A percentile compares a stretch with the other conserved stretches of the same genome.
Conservation (phyloP, 1,284 basidiomycete species). For the Cutaneotrichosporon sp. region DNA sequence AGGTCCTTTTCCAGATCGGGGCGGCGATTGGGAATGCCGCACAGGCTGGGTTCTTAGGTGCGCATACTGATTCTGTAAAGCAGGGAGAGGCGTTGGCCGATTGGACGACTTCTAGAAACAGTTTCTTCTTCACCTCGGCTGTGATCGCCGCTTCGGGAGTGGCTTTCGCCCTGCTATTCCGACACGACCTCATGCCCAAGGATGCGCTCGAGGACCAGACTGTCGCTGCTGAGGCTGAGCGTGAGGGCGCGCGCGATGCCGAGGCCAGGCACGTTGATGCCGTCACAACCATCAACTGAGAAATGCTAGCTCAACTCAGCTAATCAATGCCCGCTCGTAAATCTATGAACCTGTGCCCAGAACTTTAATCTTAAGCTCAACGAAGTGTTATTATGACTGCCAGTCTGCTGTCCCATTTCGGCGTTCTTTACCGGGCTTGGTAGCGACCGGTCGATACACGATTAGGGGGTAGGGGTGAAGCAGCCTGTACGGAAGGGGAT, state of each 20-base stretch:
- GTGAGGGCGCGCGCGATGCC: background rate
- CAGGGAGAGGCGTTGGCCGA: conserved; percentile 25
- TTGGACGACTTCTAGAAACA: conserved; percentile 42
- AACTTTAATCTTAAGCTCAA: no score
- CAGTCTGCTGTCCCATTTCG: no score
- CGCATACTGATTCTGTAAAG: conserved; percentile 26
- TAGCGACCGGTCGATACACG: no score
- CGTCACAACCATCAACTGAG: background rate
- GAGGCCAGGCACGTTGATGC: background rate
- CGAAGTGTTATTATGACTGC: no score
- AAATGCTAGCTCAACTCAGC: no score
- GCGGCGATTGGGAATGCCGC: conserved; percentile 49
- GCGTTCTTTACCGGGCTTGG: no score
- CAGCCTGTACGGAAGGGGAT: no score
- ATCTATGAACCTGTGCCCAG: no score
- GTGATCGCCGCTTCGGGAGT: conserved; percentile 42
- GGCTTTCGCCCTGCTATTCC: conserved; percentile 41
- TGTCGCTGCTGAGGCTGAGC: background rate
- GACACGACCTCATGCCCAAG: conserved; percentile 33
- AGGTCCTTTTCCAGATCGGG: conserved; percentile 51
- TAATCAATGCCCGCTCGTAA: no score
- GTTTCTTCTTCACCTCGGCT: conserved; percentile 44
- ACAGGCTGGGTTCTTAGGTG: conserved; percentile 41
- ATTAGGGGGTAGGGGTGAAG: no score
- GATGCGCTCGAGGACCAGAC: background rate